Evolutionary conservation across 2,329 filamentous ascomycete species (phyloP).

Genomic region (Lecanicillium sp.): DNA sequence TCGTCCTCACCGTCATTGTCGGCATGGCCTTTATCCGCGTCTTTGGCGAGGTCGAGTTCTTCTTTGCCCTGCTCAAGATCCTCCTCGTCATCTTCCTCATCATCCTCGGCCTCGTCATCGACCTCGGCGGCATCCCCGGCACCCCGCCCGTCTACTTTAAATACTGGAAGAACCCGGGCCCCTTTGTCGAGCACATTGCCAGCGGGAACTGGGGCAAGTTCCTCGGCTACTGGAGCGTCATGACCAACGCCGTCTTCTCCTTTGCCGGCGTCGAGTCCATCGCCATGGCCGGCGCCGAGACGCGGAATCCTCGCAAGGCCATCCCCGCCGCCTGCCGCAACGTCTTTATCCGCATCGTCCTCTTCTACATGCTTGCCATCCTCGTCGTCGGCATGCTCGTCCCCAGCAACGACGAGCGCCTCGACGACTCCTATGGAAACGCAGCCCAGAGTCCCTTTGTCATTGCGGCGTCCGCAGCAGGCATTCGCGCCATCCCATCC

Average conservation of each 20-base stretch:
- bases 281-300: constrained; percentile 55
- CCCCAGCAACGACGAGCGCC: constrained; percentile 47
- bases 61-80: constrained; percentile 48
- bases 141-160: constrained; percentile 54
- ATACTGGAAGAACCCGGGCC: constrained; percentile 63
- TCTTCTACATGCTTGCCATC: constrained; percentile 58
- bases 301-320: constrained; percentile 44
- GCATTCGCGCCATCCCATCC: constrained; percentile 58
- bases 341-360: constrained; percentile 49
- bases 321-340: constrained; percentile 49
- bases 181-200: constrained; percentile 59
- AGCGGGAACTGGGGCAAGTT: constrained; percentile 53
- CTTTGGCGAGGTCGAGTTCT: constrained; percentile 51
- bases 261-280: constrained; percentile 59
- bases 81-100: constrained; percentile 55
- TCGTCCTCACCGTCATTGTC: constrained; percentile 46
- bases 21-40: constrained; percentile 51
- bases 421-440: constrained; percentile 36
- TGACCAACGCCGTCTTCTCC: constrained; percentile 57
- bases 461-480: constrained; percentile 61
- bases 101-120: constrained; percentile 53
- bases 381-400: constrained; percentile 65
- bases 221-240: constrained; percentile 57
- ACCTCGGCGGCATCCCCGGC: constrained; percentile 53
- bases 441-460: constrained; percentile 57